Conservation (phyloP, 257 asterid species). For the Mitragyna speciosa region DNA sequence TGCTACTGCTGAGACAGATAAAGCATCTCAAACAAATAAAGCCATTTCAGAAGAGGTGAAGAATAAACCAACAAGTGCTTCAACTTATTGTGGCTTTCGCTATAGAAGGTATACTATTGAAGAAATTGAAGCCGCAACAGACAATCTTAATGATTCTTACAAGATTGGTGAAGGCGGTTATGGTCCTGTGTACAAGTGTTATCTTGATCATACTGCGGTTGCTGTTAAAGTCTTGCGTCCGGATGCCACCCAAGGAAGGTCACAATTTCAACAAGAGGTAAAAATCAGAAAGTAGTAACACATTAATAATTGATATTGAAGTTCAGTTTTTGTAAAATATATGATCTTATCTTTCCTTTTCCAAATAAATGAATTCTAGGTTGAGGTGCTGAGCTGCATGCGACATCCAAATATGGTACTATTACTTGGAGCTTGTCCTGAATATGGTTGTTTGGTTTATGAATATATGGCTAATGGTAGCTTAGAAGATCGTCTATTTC, state of each 20-base stretch:
- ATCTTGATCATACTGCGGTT: conserved; percentile 76
- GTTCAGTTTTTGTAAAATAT: background rate
- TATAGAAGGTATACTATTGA: conserved; percentile 69
- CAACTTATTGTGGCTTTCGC: conserved; percentile 25
- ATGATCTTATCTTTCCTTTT: background rate
- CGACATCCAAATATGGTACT: conserved; percentile 90
- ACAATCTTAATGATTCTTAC: conserved; percentile 40
- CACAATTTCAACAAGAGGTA: conserved; percentile 89
- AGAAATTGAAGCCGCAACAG: conserved; percentile 84
- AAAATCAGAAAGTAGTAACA: background rate
- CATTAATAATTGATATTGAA: background rate
- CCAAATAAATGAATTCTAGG: conserved; percentile 34
- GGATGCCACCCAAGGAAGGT: conserved; percentile 85
- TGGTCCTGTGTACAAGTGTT: conserved; percentile 84
- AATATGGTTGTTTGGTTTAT: conserved; percentile 79
- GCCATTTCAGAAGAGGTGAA: conserved; percentile 40
- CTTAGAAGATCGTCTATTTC: conserved; percentile 67
- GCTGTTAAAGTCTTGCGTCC: conserved; percentile 87
- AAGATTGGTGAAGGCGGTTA: conserved; percentile 96
- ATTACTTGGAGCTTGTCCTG: conserved; percentile 94
- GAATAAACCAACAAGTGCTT: background rate
- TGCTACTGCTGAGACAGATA: conserved; percentile 37
- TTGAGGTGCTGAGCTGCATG: conserved; percentile 81
- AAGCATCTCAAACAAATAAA: conserved; percentile 48
- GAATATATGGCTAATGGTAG: conserved; percentile 88